Base-by-base conservation (phyloP, 768 basidiomycete genomes). In the Gelatoporia subvermispora region DNA sequence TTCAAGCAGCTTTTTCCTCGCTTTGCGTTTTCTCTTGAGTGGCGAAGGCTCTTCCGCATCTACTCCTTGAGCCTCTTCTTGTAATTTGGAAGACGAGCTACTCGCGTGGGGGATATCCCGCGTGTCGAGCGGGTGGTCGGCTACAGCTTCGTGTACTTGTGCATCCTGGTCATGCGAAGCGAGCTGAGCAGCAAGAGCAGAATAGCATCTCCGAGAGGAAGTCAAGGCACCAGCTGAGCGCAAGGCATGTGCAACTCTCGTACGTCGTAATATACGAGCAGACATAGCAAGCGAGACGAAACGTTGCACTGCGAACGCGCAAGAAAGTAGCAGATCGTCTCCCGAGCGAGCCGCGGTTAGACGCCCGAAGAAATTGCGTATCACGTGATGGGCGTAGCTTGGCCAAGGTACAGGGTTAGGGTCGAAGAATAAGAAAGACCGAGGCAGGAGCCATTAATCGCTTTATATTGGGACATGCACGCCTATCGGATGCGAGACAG, bases 281-380 rank as follows among this genome's bases (percentile, higher is more conserved):
- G 54, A 55, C 54, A 55, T 55, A 51, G 49, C 50, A 31, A 31
- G 13, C 28, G 28, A 31, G 7, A 31, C 7, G 28, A 31, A 31
- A 31, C 13, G 28, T 13, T 31, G 13, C 28, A 31, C 28, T 13
- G 28, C 28, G 28, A 31, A 31, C 28, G 28, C 28, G 13, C 28
- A 31, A 31, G 28, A 31, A 31, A 31, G 28, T 39, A 39, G 21
- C 38, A 5, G 38, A 8, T 16, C 38, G 17, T 36, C 38, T 39
- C 38, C 8, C 17, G n/a, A 16, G 38, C 5, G 8, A 39, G 7
- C 5, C 38, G 16, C 38, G 8, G n/a, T 17, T 5, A 39, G 38
- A 16, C 38, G 5, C 38, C 7, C 38, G 21, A 39, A 39, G 38
- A 39, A 39, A 17, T 7, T 39, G 38, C 38, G n/a, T 39, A 5